Evolutionary conservation across 148 eudicot species (phyloP), one percentile per base, ranked within the genome.

Genomic region (Polygonum aviculare): DNA sequence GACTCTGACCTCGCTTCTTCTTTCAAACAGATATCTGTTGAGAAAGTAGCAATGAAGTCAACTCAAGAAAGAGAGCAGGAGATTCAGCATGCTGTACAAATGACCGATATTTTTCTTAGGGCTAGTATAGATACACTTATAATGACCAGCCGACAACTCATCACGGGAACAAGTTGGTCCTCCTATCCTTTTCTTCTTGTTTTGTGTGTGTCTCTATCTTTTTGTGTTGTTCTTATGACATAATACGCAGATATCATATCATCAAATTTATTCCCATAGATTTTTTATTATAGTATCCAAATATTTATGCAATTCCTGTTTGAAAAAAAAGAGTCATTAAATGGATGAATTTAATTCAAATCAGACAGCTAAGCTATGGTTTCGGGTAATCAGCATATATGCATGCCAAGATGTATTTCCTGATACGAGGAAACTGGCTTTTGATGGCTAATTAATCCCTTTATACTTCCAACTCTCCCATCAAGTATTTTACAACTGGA

Each of bases 131-230:
- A 95, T 80, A 95, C 98, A 75, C 87, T 95, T 44, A 82, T 95
- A 80, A 83, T 95, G 94, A 92, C 99, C 73, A 95, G 97, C 73
- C 84, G 99, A 74, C 82, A 86, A 76, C 98, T 95, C 77, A 85
- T 95, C 40, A 86, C 87, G 41, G 99, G 99, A 75, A 89, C 84
- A 87, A 90, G 99, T 95, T 69, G 69, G 97, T 84, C 22, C 49
- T 70, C 69, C 51, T 57, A n/a, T 71, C 18, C 38, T 18, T 67
- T 4, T 60, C 36, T 60, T 21, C 33, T 59, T 35, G 9, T 59
- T n/a, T 59, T 22, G 3, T 44, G 47, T 44, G 9, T 44, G 8
- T 21, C 65, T 21, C 33, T 10, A 11, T 7, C 33, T 59, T 11
- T 59, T 22, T 59, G 14, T 59, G 12, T 21, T 22, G 6, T 44